These are phyloP conservation scores for Saccharomyces kudriavzevii DNA, from an alignment of 805 yeast genomes.

Conservation along the genomic window DNA sequence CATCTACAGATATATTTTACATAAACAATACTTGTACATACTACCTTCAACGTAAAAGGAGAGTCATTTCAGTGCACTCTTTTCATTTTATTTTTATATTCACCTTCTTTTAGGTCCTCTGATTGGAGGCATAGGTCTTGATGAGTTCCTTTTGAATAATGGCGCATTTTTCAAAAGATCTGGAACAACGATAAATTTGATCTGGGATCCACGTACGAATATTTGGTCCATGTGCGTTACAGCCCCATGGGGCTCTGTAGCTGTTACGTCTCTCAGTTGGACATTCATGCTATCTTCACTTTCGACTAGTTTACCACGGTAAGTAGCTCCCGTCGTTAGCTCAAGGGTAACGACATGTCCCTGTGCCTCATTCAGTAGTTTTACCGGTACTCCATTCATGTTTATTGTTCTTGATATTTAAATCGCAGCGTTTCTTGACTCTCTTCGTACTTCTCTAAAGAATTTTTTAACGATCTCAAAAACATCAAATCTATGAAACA, in stretches of 20 bases:
- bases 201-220: conserved; percentile 85
- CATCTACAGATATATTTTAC: neutral
- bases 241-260: conserved; percentile 44
- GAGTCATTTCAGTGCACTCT: neutral
- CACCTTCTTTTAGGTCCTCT: conserved; percentile 46
- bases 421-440: neutral
- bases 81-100: neutral
- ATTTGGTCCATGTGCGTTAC: conserved; percentile 75
- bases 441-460: neutral
- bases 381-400: conserved; percentile 52
- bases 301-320: conserved; percentile 78
- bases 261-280: conserved; percentile 71
- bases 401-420: neutral
- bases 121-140: conserved; percentile 64
- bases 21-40: neutral
- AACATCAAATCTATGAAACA: neutral
- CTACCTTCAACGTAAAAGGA: neutral
- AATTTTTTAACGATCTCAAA: neutral
- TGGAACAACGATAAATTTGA: conserved; percentile 77
- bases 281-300: conserved; percentile 94
- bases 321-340: conserved; percentile 74
- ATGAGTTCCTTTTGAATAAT: conserved; percentile 55
- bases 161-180: conserved; percentile 87
- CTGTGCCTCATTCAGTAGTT: conserved; percentile 79
- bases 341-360: conserved; percentile 84